Base-by-base conservation (phyloP, 1,284 basidiomycete genomes). In the Papiliotrema fonsecae region DNA sequence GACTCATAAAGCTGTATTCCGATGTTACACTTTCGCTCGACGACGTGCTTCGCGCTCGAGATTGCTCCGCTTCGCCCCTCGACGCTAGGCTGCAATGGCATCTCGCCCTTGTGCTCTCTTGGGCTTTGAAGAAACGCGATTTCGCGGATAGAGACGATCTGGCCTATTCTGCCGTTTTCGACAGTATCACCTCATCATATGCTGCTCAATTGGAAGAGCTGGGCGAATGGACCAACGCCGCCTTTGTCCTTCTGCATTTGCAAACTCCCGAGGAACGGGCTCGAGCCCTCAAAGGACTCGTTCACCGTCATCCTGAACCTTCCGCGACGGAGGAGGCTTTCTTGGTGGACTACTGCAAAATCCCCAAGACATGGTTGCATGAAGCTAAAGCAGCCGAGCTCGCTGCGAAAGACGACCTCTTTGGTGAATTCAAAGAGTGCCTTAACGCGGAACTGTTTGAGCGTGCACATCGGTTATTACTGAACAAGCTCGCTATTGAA, bases 51-150 rank as follows among this genome's bases (percentile, higher is more conserved):
- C 60, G 71, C 6, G 86, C 92, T 0, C 76, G 84, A 27, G 87
- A 86, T 31, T 90, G 88, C 62, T 82, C 84, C 1, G 74, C 86
- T 0, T 86, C 83, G 11, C 85, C 86, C 0, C 72, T 83, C 19
- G 92, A 96, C 70, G 85, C 84, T 65, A 82, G 88, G 11, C 76
- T 97, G 47, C 80, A 88, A 7, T 99, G 94, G 94, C 92, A 97
- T 72, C 69, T 97, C 26, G 97, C 94, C 69, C 82, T 92, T 51
- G 76, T 97, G 28, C 77, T 98, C 24, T 86, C 90, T 4, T 81
- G 85, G 22, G 87, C 87, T 45, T 81, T 97, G 69, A 78, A 84
- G 35, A 75, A 86, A 42, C 81, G 92, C 24, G 92, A 97, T 68
- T 88, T 96, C 56, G 80, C 82, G 30, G 93, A 97, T 69, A 81